Evolutionary conservation across 495 filamentous ascomycete species (phyloP), one percentile per base, ranked within the genome.

Genomic region (Antarctomyces pellizariae): DNA sequence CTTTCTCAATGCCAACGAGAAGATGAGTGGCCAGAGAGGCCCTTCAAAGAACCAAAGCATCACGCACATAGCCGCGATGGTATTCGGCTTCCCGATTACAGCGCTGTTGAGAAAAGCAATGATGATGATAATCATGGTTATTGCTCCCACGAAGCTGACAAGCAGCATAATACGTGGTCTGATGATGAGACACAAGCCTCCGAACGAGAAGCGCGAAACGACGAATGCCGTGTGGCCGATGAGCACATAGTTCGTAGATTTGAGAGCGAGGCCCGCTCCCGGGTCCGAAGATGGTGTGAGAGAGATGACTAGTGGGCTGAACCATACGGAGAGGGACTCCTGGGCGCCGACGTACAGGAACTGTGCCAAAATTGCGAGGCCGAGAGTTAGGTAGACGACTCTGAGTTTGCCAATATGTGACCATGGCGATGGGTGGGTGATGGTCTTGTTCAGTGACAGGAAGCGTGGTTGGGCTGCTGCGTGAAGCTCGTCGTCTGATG

Each of bases 341-440:
- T 83, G 75, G 0, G 70, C 60, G 14, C 66, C 70, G 11, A 71
- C 62, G 41, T 79, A 80, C n/a, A 58, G 63, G 54, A 72, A 79
- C 39, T 83, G 74, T 8, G 71, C 59, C 18, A 71, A 29, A 6
- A 74, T 59, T 0, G 67, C 75, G 36, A 73, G 50, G 30, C 61
- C 54, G 12, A 83, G 54, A 8, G 37, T 36, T 2, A 24, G 22
- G 15, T 37, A 40, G 8, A 43, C 34, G n/a, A 43, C 27, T 8
- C 8, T n/a, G 11, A 24, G 25, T 7, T 13, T 16, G 26, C 13
- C 10, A n/a, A n/a, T n/a, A n/a, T n/a, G n/a, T n/a, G n/a, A n/a
- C n/a, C n/a, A n/a, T n/a, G n/a, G n/a, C n/a, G n/a, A n/a, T n/a
- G n/a, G n/a, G n/a, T n/a, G n/a, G 39, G 43, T 41, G 30, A 62